These are phyloP conservation scores for Hypoxylon sp. DNA, from an alignment of 2,329 filamentous ascomycete genomes.

Conservation along the genomic window DNA sequence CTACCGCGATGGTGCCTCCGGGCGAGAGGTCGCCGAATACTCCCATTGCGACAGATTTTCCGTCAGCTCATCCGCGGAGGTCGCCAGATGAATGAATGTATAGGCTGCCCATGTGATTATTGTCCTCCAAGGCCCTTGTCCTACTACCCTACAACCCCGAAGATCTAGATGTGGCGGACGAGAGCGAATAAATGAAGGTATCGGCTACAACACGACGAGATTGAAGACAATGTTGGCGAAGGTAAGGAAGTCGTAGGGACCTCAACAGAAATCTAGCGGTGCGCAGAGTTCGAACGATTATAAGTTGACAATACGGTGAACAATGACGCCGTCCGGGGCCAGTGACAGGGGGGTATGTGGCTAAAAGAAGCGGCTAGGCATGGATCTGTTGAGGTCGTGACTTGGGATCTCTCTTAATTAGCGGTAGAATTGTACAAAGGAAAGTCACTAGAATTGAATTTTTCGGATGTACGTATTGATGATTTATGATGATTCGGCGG, in stretches of 20 bases:
- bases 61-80: slow-evolving; percentile 62
- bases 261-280: slow-evolving; percentile 26
- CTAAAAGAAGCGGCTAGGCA: slow-evolving; percentile 20
- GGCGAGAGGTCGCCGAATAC: slow-evolving; percentile 82
- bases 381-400: slow-evolving; percentile 32
- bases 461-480: slow-evolving; percentile 5
- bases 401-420: slow-evolving; percentile 12
- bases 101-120: slow-evolving; percentile 47
- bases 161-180: slow-evolving; percentile 13
- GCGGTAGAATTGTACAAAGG: slow-evolving; percentile 27
- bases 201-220: slow-evolving; percentile 1
- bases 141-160: slow-evolving; percentile 21
- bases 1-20: slow-evolving; percentile 68
- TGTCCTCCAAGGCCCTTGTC: slow-evolving; percentile 12
- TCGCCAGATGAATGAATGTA: slow-evolving; percentile 40
- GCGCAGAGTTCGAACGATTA: slow-evolving; percentile 25
- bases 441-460: not conserved
- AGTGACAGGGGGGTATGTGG: slow-evolving; percentile 33
- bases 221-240: slow-evolving; percentile 2
- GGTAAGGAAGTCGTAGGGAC: slow-evolving; percentile 18
- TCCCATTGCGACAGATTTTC: slow-evolving; percentile 71
- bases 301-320: slow-evolving; percentile 37
- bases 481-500: slow-evolving; percentile 9
- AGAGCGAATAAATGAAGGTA: slow-evolving; percentile 18
- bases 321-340: slow-evolving; percentile 31